Conservation (phyloP, 352 stramenopile species). For the Phytopythium vexans region DNA sequence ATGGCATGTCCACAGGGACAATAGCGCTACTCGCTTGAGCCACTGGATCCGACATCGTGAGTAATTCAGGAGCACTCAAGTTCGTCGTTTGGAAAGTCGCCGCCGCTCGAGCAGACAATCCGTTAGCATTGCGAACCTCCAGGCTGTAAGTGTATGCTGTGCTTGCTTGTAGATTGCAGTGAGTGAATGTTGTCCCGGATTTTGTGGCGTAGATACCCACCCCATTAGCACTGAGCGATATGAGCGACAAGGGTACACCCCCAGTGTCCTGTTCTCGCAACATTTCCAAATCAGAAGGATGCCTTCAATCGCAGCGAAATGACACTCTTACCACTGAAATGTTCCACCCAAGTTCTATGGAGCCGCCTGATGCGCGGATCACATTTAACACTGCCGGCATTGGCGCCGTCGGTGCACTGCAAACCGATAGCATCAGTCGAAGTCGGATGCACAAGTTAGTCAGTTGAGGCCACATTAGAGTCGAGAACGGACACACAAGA, state of each 20-base stretch:
- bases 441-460: too few species aligned
- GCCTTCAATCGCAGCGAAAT: slow-evolving; percentile 2
- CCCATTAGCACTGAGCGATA: slow-evolving; percentile 32
- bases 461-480: too few species aligned
- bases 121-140: slow-evolving; percentile 41
- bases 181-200: slow-evolving; percentile 18
- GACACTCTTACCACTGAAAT: slow-evolving; percentile 24
- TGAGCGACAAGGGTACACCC: slow-evolving; percentile 26
- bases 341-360: slow-evolving; percentile 27
- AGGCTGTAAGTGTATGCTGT: slow-evolving; percentile 37
- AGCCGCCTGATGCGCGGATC: slow-evolving; percentile 20
- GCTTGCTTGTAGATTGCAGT: slow-evolving; percentile 24
- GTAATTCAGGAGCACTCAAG: slow-evolving; percentile 6
- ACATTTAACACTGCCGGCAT: slow-evolving; percentile 21
- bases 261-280: slow-evolving; percentile 30
- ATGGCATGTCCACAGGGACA: slow-evolving; percentile 19
- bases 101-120: slow-evolving; percentile 16
- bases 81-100: slow-evolving; percentile 21
- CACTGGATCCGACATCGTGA: slow-evolving; percentile 10
- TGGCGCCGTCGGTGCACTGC: slow-evolving; percentile 20
- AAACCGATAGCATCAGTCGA: background rate
- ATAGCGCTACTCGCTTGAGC: slow-evolving; percentile 8
- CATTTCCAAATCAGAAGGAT: background rate
- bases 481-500: background rate
- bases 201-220: slow-evolving; percentile 18